Percentiles rank a stretch among this genome's conserved stretches.
Evolutionary conservation across 1,139 yeast genomes (phyloP).

Genomic region (Candida sanyaensis): DNA sequence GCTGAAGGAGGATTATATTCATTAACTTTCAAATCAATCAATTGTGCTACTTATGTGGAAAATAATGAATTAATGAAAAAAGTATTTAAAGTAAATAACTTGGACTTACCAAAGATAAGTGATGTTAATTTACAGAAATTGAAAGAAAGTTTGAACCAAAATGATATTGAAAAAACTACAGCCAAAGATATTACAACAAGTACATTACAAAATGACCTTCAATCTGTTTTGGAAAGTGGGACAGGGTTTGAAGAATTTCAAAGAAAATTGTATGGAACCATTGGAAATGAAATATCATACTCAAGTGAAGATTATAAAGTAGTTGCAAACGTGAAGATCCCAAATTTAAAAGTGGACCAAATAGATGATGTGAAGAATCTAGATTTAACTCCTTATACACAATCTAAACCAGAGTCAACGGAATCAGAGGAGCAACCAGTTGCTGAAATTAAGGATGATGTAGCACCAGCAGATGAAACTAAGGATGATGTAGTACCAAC

Average conservation of each 20-base stretch:
- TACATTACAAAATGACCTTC: conserved; percentile 16
- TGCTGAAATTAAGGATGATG: no score
- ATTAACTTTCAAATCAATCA: conserved; percentile 45
- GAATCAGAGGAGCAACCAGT: no score
- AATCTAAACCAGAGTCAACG: background rate
- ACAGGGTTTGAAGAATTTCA: conserved; percentile 18
- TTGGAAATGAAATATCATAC: conserved; percentile 12
- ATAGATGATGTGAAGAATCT: conserved; percentile 29
- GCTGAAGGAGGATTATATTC: conserved; percentile 47
- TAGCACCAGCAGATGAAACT: no score
- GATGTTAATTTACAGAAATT: conserved; percentile 21
- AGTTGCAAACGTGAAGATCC: conserved; percentile 6
- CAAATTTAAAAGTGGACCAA: conserved; percentile 16
- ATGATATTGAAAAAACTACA: background rate
- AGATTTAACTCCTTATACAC: conserved; percentile 22
- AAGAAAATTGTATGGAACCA: conserved; percentile 17
- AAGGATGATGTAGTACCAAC: no score
- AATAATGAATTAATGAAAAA: conserved; percentile 34
- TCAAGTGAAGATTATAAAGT: conserved; percentile 1
- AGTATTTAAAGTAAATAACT: conserved; percentile 11
- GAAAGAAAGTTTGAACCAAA: conserved; percentile 17
- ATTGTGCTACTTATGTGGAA: conserved; percentile 40
- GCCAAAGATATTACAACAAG: background rate
- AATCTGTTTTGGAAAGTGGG: conserved; percentile 18
- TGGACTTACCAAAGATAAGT: conserved; percentile 22